These are phyloP conservation scores for Neonectria faginata DNA, from an alignment of 2,329 filamentous ascomycete genomes.

Conservation along the genomic window DNA sequence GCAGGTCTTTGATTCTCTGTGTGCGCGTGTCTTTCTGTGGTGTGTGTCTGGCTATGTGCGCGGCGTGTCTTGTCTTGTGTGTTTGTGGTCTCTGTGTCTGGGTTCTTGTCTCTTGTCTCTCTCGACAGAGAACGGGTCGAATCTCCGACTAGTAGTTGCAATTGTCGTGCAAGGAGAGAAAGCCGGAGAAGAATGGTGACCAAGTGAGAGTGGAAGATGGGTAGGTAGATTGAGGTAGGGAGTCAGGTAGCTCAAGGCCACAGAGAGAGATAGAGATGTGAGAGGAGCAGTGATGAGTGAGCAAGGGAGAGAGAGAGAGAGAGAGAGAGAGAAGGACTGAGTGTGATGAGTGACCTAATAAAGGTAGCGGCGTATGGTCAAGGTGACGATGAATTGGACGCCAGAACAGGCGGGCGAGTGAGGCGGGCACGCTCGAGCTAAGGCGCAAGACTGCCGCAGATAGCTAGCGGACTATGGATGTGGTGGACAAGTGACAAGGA, in stretches of 20 bases:
- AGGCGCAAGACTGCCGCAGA: conserved; percentile 18
- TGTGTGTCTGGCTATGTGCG: conserved; percentile 1
- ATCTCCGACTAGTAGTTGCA: conserved; percentile 13
- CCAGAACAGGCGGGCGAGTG: not conserved
- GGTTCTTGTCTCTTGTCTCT: conserved; percentile 16
- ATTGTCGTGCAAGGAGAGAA: conserved; percentile 17
- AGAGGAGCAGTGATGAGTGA: not conserved
- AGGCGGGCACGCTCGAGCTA: conserved; percentile 13
- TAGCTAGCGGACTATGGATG: conserved; percentile 13
- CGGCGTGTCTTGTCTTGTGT: conserved; percentile 11
- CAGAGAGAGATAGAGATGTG: not conserved
- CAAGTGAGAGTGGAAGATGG: conserved; percentile 2
- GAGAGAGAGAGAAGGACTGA: not conserved
- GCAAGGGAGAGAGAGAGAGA: too few species aligned
- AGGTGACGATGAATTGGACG: conserved; percentile 5
- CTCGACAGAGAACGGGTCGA: conserved; percentile 24
- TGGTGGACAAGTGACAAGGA: conserved; percentile 15
- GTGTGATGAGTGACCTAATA: not conserved
- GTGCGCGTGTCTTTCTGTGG: conserved; percentile 1
- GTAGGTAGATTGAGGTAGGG: not conserved
- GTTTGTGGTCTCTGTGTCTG: conserved; percentile 17
- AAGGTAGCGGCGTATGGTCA: not conserved
- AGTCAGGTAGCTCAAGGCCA: not conserved
- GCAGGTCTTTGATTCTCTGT: conserved; percentile 6
- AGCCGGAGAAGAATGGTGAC: not conserved